These are phyloP conservation scores for Colletotrichum australisinense DNA, from an alignment of 2,329 filamentous ascomycete genomes.

Conservation along the genomic window DNA sequence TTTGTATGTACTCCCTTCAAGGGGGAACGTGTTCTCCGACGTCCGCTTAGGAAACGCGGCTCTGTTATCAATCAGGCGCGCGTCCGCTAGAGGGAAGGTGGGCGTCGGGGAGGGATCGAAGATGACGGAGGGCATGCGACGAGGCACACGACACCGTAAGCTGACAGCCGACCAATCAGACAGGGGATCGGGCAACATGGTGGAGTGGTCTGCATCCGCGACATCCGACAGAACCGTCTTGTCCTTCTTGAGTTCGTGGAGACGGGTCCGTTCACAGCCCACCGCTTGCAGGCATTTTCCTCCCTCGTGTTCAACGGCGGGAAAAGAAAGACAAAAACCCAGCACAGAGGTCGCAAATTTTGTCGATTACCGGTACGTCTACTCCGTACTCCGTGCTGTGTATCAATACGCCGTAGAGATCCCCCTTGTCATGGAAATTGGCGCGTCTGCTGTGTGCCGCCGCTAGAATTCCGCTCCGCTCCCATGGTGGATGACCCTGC, in stretches of 20 bases:
- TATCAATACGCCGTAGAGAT: not conserved
- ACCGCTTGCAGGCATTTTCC: not conserved
- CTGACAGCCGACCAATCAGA: conserved; percentile 6
- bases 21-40: conserved; percentile 10
- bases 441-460: not conserved
- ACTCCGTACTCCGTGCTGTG: no score
- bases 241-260: not conserved
- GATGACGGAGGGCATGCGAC: conserved; percentile 23
- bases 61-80: conserved; percentile 19
- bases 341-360: not conserved
- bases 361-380: not conserved
- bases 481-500: not conserved
- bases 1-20: no score
- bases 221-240: conserved; percentile 33
- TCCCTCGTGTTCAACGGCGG: not conserved
- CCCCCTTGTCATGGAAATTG: not conserved
- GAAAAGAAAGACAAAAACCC: not conserved
- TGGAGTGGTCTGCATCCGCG: conserved; percentile 27
- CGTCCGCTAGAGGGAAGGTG: not conserved
- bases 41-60: conserved; percentile 21
- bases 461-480: conserved; percentile 1
- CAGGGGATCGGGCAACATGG: not conserved
- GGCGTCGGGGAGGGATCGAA: conserved; percentile 6
- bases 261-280: conserved; percentile 17
- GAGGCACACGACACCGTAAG: conserved; percentile 10